Conservation (phyloP, 306 rosid species). For the Cucurbita maxima region DNA sequence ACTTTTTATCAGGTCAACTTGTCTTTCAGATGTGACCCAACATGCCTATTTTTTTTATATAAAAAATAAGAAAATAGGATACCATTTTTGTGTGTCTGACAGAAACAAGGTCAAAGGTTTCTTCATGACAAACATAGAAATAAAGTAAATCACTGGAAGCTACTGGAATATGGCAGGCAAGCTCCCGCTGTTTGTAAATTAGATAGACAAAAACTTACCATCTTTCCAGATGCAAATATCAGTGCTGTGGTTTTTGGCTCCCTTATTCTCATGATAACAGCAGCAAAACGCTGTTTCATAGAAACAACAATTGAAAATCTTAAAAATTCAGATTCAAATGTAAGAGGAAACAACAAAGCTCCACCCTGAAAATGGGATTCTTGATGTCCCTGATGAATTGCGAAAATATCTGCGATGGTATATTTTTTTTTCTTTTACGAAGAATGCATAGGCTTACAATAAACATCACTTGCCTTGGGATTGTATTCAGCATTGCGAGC, state of each 20-base stretch:
- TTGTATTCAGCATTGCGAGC: slow-evolving; percentile 98
- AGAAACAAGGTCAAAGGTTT: background rate
- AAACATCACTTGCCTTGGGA: slow-evolving; percentile 55
- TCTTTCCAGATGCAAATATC: slow-evolving; percentile 92
- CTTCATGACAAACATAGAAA: background rate
- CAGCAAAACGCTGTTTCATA: slow-evolving; percentile 74
- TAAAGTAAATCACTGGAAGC: background rate
- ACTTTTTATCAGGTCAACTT: background rate
- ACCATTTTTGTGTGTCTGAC: background rate
- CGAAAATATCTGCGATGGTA: background rate
- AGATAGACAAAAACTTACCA: slow-evolving; percentile 34
- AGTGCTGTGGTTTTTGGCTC: slow-evolving; percentile 94
- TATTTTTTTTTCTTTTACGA: background rate
- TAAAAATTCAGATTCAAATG: background rate
- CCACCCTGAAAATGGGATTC: background rate
- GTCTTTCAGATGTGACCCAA: background rate
- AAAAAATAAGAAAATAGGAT: background rate
- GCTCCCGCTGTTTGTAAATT: background rate
- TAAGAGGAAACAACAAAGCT: background rate
- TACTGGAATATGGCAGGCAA: background rate
- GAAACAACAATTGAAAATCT: background rate
- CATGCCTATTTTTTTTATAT: background rate
- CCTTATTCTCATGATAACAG: slow-evolving; percentile 95
- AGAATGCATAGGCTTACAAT: background rate
- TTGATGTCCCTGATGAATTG: background rate